Evolutionary conservation across 306 rosid genomes (phyloP), one percentile per base, ranked within the genome.

Genomic region (Malus sylvestris): DNA sequence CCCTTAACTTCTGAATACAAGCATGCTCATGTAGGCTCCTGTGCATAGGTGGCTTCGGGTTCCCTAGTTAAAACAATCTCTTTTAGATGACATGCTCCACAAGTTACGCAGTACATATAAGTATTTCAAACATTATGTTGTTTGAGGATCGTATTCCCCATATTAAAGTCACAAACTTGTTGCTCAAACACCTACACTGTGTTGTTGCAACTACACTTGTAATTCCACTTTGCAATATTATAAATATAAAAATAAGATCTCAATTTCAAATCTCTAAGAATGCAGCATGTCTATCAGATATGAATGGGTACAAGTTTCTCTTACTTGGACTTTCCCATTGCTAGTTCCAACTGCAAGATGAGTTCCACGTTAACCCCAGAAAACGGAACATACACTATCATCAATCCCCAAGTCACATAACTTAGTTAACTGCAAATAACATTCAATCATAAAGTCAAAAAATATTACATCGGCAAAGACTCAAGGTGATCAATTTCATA

Each of bases 271-370:
- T 13, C 20, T 22, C 27, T 49, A 45, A 29, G 10, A 45, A 16
- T 22, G 27, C 58, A 69, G 19, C 23, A 45, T 27, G 29, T 42
- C 42, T 45, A 23, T 3, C 51, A 45, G 4, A 45, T 45, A 15
- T 1, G 10, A 63, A 38, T 29, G 59, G 42, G 40, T 52, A 19
- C 60, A 63, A 55, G 58, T 20, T 49, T 60, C 79, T 51, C 96
- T 49, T 74, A 95, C 97, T 90, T 95, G 99, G 33, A 95, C 97
- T 87, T 88, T 88, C 19, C 99, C 98, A 77, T 88, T 86, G 87
- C 96, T 88, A 42, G 97, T 91, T 77, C 99, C 99, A 75, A 95
- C 99, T 70, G 98, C 92, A 80, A 95, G 97, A 83, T 95, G 96
- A 18, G 98, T 89, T 70, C 98, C 97, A 5, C 97, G 93, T 77